These are phyloP conservation scores for Eucalyptus caleyi DNA, from an alignment of 345 rosid genomes.

Conservation along the genomic window DNA sequence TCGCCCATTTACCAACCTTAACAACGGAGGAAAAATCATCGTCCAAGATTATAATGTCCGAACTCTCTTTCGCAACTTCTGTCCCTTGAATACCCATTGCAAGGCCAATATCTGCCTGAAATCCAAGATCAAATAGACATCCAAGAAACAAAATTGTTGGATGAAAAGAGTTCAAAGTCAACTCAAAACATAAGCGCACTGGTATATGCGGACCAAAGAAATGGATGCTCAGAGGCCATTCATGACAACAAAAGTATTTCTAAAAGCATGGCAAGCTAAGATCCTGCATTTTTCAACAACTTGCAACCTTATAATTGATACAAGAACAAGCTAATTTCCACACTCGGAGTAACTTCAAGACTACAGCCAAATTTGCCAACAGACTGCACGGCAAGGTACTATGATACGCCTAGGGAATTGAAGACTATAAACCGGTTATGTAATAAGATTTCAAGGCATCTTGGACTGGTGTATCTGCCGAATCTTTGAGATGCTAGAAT, in stretches of 20 bases:
- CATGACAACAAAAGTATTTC: neutral
- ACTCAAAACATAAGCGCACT: neutral
- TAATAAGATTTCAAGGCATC: neutral
- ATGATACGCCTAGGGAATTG: neutral
- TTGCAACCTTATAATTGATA: neutral
- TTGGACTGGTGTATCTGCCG: neutral
- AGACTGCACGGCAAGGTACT: neutral
- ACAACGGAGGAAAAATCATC: slow-evolving; percentile 94
- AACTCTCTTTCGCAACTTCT: slow-evolving; percentile 97
- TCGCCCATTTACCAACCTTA: slow-evolving; percentile 32
- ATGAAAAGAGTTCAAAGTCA: neutral
- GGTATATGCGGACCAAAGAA: neutral
- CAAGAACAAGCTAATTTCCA: neutral
- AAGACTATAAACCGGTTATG: neutral
- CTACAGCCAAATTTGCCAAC: neutral
- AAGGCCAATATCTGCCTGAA: slow-evolving; percentile 95
- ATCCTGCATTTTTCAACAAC: neutral
- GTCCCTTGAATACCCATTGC: slow-evolving; percentile 99
- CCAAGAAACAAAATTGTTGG: neutral
- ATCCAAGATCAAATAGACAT: neutral
- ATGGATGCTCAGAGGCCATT: neutral
- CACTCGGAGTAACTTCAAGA: neutral
- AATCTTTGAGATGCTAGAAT: neutral
- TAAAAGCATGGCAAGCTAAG: neutral
- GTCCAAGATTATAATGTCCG: slow-evolving; percentile 92